Base-by-base conservation (phyloP, 257 asterid species). In the Solanum sitiens region DNA sequence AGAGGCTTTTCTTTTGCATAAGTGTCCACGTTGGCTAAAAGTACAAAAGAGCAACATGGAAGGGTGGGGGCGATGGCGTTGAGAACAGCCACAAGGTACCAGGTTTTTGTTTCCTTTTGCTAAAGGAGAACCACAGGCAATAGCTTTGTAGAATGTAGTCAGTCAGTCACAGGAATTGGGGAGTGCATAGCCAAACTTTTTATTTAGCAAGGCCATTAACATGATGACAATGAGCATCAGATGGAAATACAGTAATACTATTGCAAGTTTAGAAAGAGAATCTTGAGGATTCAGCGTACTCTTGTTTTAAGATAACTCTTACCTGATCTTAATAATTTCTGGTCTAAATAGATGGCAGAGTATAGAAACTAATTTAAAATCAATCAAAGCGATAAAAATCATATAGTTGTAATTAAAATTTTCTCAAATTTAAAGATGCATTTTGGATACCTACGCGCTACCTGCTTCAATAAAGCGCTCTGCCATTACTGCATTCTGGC, bases 391-490 rank as follows among this genome's bases (percentile, higher is more conserved):
- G 84, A 32, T 47, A 42, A 39, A 13, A 40, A 63, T 16, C 18
- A 42, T 39, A 45, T 14, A 39, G 87, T 23, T 89, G 79, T 86
- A 37, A 42, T 23, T 44, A 86, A 72, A 86, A 21, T 59, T 56
- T 65, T 84, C 27, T 88, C 21, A 33, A 59, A 47, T 65, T 82
- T 39, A 47, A 89, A 68, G 88, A 88, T 87, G 87, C 86, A 30
- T 82, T 84, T 79, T 85, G 83, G 99, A 97, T 97, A 97, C 98
- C 86, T 97, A 97, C 98, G 98, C 92, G 98, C 99, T 97, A 95
- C 98, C 98, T 94, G 99, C 98, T 97, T 97, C 98, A 90, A 97
- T 97, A 89, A 97, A 97, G 79, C 99, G 98, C 98, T 97, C 50
- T 37, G 83, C 98, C 98, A 95, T 94, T 67, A 95, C 87, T 59